These are phyloP conservation scores for Thalassiosira ordinaria DNA, from an alignment of 352 stramenopile genomes.

Conservation along the genomic window DNA sequence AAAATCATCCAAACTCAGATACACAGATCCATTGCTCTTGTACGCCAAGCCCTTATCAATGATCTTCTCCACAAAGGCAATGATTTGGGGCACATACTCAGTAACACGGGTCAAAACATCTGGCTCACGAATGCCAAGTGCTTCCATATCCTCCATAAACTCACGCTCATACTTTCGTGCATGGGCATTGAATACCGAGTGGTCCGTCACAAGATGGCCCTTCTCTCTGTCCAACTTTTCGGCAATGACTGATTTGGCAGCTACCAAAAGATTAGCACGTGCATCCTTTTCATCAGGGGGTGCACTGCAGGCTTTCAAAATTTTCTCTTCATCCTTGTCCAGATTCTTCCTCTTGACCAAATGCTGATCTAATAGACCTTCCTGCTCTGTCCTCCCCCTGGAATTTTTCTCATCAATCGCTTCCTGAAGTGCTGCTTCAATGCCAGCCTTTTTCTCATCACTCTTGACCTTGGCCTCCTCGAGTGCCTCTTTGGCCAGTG, in stretches of 20 bases:
- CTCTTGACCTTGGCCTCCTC: conserved; percentile 66
- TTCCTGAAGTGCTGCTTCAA: conserved; percentile 59
- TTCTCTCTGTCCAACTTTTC: conserved; percentile 78
- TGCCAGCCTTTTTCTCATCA: conserved; percentile 50
- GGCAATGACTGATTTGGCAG: conserved; percentile 71
- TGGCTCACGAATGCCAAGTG: conserved; percentile 94
- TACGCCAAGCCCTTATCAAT: conserved; percentile 97
- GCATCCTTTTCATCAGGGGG: conserved; percentile 28
- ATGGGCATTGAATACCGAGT: conserved; percentile 81
- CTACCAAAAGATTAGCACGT: conserved; percentile 63
- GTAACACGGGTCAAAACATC: conserved; percentile 95
- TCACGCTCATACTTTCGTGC: conserved; percentile 91
- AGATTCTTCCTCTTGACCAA: conserved; percentile 76
- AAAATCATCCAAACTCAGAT: conserved; percentile 94
- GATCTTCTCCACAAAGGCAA: conserved; percentile 94
- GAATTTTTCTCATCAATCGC: conserved; percentile 62
- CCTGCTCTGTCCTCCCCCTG: conserved; percentile 56
- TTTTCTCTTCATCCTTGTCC: conserved; percentile 54
- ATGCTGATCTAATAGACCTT: conserved; percentile 78
- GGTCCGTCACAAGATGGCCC: conserved; percentile 77
- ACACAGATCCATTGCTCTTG: conserved; percentile 97
- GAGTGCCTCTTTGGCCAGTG: conserved; percentile 51
- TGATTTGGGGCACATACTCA: conserved; percentile 97
- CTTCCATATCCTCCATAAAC: conserved; percentile 98
- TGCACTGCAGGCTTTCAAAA: conserved; percentile 39